Evolutionary conservation across 1,284 basidiomycete genomes (phyloP).

Genomic region (Cryptococcus sp.): DNA sequence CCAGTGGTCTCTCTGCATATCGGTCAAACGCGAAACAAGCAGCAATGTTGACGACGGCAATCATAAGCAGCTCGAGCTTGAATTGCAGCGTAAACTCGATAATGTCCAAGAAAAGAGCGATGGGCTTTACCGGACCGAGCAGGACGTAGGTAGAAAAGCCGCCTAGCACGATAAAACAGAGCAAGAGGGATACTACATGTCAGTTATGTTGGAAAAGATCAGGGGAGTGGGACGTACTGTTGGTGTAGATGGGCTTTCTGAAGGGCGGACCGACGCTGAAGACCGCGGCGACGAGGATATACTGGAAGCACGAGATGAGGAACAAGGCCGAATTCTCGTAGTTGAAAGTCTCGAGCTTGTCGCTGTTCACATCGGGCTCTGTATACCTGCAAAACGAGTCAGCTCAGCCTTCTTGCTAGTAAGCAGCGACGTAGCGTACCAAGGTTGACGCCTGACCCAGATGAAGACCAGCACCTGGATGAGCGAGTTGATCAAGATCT

Average conservation of each 20-base stretch:
- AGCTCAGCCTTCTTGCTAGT: too few relatives aligned
- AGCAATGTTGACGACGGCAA: constrained; percentile 68
- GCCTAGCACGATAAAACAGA: constrained; percentile 61
- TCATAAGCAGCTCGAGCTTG: constrained; percentile 62
- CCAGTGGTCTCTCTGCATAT: constrained; percentile 61
- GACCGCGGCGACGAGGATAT: constrained; percentile 90
- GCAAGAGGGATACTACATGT: constrained; percentile 65
- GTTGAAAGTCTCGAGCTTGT: constrained; percentile 82
- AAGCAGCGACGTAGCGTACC: too few relatives aligned
- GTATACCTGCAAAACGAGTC: constrained; percentile 48
- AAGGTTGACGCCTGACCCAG: constrained; percentile 78
- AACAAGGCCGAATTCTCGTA: constrained; percentile 93
- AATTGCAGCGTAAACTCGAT: constrained; percentile 68
- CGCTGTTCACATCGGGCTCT: constrained; percentile 58
- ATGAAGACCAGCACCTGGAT: constrained; percentile 84
- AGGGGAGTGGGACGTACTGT: constrained; percentile 55
- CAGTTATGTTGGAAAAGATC: neutral
- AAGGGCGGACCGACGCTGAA: constrained; percentile 98
- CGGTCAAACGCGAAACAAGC: constrained; percentile 74
- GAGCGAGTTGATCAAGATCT: constrained; percentile 78
- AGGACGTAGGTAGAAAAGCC: constrained; percentile 70
- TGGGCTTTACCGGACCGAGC: constrained; percentile 59
- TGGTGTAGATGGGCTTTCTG: constrained; percentile 89
- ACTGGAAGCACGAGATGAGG: constrained; percentile 95
- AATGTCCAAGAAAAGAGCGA: constrained; percentile 68